Conservation (phyloP, 352 stramenopile species). For the Phytophthora tentaculata region DNA sequence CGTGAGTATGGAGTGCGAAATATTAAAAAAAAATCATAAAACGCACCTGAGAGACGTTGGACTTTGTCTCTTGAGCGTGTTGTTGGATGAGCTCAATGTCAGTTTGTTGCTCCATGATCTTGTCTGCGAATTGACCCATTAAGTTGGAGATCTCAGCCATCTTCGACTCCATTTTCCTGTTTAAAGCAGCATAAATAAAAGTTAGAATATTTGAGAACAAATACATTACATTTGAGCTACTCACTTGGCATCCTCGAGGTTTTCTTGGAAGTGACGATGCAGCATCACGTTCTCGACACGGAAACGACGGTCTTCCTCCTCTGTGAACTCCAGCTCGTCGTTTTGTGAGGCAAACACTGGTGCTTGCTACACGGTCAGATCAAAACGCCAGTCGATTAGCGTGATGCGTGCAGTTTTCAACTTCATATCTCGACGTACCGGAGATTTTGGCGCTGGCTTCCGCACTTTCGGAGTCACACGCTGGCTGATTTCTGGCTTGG, state of each 20-base stretch:
- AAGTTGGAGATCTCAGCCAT: slow-evolving; percentile 87
- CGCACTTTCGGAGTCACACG: slow-evolving; percentile 15
- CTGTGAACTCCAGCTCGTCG: slow-evolving; percentile 64
- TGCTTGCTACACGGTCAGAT: slow-evolving; percentile 21
- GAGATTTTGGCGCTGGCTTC: slow-evolving; percentile 9
- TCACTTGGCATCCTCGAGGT: slow-evolving; percentile 85
- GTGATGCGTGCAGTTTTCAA: neutral
- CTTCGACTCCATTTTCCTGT: slow-evolving; percentile 84
- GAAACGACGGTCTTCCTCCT: slow-evolving; percentile 68
- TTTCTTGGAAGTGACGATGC: slow-evolving; percentile 87
- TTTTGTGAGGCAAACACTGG: slow-evolving; percentile 50
- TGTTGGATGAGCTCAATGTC: slow-evolving; percentile 83
- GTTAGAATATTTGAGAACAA: neutral
- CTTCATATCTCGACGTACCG: slow-evolving; percentile 9
- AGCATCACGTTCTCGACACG: slow-evolving; percentile 76
- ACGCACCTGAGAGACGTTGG: slow-evolving; percentile 74
- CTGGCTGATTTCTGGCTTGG: slow-evolving; percentile 18
- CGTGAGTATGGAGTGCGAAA: neutral
- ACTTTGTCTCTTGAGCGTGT: slow-evolving; percentile 70
- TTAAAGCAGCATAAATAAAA: neutral
- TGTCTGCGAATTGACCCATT: slow-evolving; percentile 86
- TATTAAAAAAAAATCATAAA: neutral
- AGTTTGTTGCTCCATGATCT: slow-evolving; percentile 83
- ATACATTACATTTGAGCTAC: too few relatives aligned
- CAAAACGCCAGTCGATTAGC: slow-evolving; percentile 1